Base-by-base conservation (phyloP, 768 basidiomycete genomes). In the Lactifluus subvellereus region DNA sequence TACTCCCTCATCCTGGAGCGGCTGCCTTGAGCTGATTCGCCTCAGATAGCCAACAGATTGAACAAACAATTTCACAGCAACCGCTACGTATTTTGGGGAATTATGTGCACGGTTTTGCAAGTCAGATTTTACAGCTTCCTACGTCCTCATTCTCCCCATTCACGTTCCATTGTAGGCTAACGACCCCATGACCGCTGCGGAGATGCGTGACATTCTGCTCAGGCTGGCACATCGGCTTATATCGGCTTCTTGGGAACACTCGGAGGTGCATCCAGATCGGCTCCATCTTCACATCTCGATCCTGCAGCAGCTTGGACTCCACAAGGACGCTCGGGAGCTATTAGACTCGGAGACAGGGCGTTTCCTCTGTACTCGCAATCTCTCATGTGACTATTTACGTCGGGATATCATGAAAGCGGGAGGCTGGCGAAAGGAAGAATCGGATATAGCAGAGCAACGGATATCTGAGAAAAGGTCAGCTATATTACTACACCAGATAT, bases 61-160 rank as follows among this genome's bases (percentile, higher is more conserved):
- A 81, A 86, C 77, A 93, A 90, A 71, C 85, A 87, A 68, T 94
- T 93, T 71, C 88, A 88, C 62, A 85, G 89, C 38, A 87, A 89
- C 58, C 80, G 87, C 47, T 92, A 89, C 70, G 72, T 92, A 43
- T 93, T 88, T 71, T 94, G 92, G 92, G 86, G 82, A 66, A 82
- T 89, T 40, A 88, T 89, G 69, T 83, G 89, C 63, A 84, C 88
- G 11, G 79, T 91, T 53, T 82, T 94, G 18, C 92, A 94, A 82
- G 89, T 88, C 33, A 52, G 62, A 64, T 33, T 56, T 57, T 42
- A 16, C 7, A 13, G 6, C 20, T 62, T 58, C 2, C 48, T 5
- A 22, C 56, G 5, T 14, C n/a, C 35, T 10, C 7, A 35, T 57
- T 30, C 47, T 50, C 27, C 37, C 59, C 13, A 57, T 40, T 63